Evolutionary conservation across 306 rosid genomes (phyloP).

Genomic region (Quercus agrifolia): DNA sequence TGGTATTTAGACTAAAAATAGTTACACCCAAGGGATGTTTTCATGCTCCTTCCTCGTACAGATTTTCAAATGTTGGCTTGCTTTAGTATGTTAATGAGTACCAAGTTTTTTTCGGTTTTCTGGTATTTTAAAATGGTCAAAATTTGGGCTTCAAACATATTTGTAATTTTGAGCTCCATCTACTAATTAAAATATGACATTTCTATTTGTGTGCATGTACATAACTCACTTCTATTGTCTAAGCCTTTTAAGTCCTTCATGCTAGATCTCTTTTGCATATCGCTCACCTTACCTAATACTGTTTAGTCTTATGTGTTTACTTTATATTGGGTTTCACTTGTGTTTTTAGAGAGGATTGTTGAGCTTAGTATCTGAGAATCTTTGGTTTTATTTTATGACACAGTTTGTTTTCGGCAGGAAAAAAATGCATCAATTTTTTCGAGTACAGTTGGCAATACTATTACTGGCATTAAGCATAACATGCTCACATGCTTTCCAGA

Average conservation of each 20-base stretch:
- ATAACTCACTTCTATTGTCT: no score
- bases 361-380: background rate
- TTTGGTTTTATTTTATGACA: background rate
- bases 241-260: background rate
- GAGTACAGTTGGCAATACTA: conserved; percentile 21
- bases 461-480: conserved; percentile 26
- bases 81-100: no score
- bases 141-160: no score
- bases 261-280: background rate
- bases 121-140: no score
- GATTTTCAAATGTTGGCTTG: no score
- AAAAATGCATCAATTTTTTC: conserved; percentile 32
- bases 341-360: background rate
- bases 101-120: no score
- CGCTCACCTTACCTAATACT: background rate
- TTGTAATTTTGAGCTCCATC: no score
- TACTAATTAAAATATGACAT: no score
- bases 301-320: background rate
- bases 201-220: no score
- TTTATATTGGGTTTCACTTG: background rate
- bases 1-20: no score
- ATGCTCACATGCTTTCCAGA: conserved; percentile 26
- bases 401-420: conserved; percentile 21
- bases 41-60: no score
- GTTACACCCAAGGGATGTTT: no score